phyloP scores from a whole-genome alignment of 805 yeast genomes.

The Ogataea wickerhamii region DNA sequence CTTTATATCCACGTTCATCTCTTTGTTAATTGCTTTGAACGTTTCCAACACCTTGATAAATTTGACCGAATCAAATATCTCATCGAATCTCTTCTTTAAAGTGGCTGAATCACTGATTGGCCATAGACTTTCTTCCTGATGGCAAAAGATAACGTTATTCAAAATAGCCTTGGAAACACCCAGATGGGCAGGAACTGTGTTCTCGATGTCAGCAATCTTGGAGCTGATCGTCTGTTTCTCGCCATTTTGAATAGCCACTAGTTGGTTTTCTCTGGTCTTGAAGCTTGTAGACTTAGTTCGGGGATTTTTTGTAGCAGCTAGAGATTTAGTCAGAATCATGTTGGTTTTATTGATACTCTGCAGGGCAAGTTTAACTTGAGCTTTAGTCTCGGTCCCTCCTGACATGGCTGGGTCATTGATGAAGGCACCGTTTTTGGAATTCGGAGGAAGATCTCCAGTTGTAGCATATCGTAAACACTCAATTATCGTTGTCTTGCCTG shows the following conservation, averaged over 20 bases:
- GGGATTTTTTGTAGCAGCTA: constrained; percentile 67
- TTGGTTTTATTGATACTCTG: constrained; percentile 65
- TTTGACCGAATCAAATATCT: constrained; percentile 91
- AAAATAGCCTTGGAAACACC: constrained; percentile 88
- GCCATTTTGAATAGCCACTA: constrained; percentile 61
- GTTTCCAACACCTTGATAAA: constrained; percentile 87
- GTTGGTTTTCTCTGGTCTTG: constrained; percentile 88
- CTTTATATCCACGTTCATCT: constrained; percentile 70
- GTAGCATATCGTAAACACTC: constrained; percentile 93
- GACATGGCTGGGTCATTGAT: constrained; percentile 85
- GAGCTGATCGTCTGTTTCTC: constrained; percentile 74
- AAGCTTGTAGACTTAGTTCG: constrained; percentile 53
- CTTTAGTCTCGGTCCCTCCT: constrained; percentile 73
- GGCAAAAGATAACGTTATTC: constrained; percentile 93
- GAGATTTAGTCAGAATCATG: constrained; percentile 83
- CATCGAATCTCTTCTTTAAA: constrained; percentile 90
- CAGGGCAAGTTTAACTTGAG: constrained; percentile 88
- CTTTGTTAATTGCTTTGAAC: constrained; percentile 72
- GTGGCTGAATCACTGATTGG: constrained; percentile 89
- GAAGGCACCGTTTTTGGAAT: constrained; percentile 93
- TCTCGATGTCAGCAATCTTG: constrained; percentile 79
- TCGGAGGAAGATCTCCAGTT: constrained; percentile 95
- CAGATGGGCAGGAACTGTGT: constrained; percentile 71
- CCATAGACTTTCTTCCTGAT: constrained; percentile 96
- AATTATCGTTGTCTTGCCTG: constrained; percentile 94